These are phyloP conservation scores for Themeda triandra DNA, from an alignment of 176 grass and related monocot genomes.

Conservation along the genomic window DNA sequence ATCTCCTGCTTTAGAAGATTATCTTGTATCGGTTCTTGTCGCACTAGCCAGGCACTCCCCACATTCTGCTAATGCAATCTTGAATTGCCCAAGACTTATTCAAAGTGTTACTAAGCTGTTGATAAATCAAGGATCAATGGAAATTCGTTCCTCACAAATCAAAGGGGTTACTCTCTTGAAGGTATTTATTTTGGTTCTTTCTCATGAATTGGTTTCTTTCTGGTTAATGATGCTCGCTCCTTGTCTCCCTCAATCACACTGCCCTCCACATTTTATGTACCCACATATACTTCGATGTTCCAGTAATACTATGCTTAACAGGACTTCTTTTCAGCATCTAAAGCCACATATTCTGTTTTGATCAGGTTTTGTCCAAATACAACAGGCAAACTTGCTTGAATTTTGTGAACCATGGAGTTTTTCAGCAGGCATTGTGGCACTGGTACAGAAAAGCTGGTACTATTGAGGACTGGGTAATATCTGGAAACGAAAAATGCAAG, in stretches of 20 bases:
- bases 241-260: neutral
- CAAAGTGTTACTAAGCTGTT: constrained; percentile 69
- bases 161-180: constrained; percentile 77
- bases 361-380: constrained; percentile 74
- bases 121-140: constrained; percentile 47
- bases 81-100: constrained; percentile 72
- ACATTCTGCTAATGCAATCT: constrained; percentile 78
- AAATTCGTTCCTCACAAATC: constrained; percentile 55
- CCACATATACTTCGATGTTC: neutral
- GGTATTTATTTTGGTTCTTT: constrained; percentile 42
- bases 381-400: constrained; percentile 78
- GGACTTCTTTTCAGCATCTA: neutral
- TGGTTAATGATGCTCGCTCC: neutral
- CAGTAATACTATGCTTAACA: neutral
- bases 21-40: constrained; percentile 78
- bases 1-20: constrained; percentile 65
- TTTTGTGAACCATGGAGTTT: constrained; percentile 77
- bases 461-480: constrained; percentile 70
- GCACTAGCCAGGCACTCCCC: constrained; percentile 88
- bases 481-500: constrained; percentile 62
- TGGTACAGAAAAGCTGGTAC: constrained; percentile 71
- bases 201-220: neutral
- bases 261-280: constrained; percentile 6
- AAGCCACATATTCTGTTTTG: constrained; percentile 6
- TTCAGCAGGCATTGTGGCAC: constrained; percentile 74